Conservation (phyloP, 306 rosid genomes). For the Vachellia collinsii region DNA sequence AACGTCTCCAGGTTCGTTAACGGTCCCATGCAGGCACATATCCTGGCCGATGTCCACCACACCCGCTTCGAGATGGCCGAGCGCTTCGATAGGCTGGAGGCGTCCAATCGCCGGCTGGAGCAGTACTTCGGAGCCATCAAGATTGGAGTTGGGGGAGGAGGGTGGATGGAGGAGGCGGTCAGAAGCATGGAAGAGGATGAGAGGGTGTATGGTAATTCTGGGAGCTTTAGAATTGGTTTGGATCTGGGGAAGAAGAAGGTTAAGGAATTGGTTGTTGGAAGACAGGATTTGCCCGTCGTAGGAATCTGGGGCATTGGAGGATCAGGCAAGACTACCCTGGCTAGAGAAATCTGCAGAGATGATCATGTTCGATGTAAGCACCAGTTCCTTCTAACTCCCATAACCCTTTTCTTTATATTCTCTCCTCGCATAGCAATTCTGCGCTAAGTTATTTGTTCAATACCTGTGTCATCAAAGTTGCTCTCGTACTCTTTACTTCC, state of each 20-base stretch:
- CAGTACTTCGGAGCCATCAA: constrained; percentile 60
- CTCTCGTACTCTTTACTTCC: neutral
- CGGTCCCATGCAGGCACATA: constrained; percentile 66
- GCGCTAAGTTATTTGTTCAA: neutral
- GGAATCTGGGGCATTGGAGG: constrained; percentile 90
- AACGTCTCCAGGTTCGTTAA: constrained; percentile 52
- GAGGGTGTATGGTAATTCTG: constrained; percentile 44
- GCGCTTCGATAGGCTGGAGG: constrained; percentile 68
- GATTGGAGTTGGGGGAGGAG: constrained; percentile 63
- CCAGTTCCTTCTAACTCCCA: neutral
- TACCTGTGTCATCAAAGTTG: neutral
- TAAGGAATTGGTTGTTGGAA: constrained; percentile 57
- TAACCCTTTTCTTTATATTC: neutral
- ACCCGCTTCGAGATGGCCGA: constrained; percentile 51
- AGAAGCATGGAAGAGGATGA: constrained; percentile 60
- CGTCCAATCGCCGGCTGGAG: constrained; percentile 46
- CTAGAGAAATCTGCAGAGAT: constrained; percentile 71
- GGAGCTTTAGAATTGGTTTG: constrained; percentile 57
- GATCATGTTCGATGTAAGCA: constrained; percentile 72
- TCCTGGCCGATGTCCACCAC: constrained; percentile 83
- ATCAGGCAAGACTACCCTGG: constrained; percentile 93
- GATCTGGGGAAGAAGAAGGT: constrained; percentile 69
- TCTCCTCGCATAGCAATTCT: neutral
- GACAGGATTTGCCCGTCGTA: constrained; percentile 53
- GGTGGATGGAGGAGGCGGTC: constrained; percentile 74